A percentile compares a stretch with the other conserved stretches of the same genome.
Evolutionary conservation across 148 eudicot genomes (phyloP).

Genomic region (Spergularia marina): DNA sequence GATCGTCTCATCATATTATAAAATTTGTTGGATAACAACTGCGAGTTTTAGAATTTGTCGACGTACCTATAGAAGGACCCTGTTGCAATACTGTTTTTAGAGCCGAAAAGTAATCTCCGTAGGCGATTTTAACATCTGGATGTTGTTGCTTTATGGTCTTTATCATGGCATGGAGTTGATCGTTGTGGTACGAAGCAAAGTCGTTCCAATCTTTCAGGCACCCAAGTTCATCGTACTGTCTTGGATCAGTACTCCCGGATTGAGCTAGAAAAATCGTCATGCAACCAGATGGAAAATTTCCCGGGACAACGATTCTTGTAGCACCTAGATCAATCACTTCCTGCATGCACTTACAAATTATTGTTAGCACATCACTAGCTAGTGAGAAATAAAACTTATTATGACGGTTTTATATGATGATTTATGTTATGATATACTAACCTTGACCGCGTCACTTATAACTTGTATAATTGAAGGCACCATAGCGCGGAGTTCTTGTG

Average conservation of each 20-base stretch:
- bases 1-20: neutral
- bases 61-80: slow-evolving; percentile 23
- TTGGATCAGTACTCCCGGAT: slow-evolving; percentile 13
- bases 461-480: slow-evolving; percentile 11
- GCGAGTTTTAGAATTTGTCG: too few species aligned
- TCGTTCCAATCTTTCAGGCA: slow-evolving; percentile 40
- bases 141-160: slow-evolving; percentile 21
- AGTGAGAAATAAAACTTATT: neutral
- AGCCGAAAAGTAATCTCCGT: slow-evolving; percentile 43
- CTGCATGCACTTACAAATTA: slow-evolving; percentile 23
- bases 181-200: slow-evolving; percentile 31
- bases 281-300: slow-evolving; percentile 45
- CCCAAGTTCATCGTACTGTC: slow-evolving; percentile 31
- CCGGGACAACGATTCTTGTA: slow-evolving; percentile 28
- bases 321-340: slow-evolving; percentile 44
- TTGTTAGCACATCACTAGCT: neutral
- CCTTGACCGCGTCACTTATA: slow-evolving; percentile 14
- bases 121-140: slow-evolving; percentile 33
- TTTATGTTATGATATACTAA: neutral
- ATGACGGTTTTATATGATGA: neutral
- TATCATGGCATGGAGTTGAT: slow-evolving; percentile 28
- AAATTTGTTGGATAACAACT: too few species aligned
- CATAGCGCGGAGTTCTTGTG: neutral
- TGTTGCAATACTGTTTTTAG: slow-evolving; percentile 19
- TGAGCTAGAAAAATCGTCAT: slow-evolving; percentile 29